Evolutionary conservation across 176 grass and related monocot genomes (phyloP).

Genomic region (Carex pumila): DNA sequence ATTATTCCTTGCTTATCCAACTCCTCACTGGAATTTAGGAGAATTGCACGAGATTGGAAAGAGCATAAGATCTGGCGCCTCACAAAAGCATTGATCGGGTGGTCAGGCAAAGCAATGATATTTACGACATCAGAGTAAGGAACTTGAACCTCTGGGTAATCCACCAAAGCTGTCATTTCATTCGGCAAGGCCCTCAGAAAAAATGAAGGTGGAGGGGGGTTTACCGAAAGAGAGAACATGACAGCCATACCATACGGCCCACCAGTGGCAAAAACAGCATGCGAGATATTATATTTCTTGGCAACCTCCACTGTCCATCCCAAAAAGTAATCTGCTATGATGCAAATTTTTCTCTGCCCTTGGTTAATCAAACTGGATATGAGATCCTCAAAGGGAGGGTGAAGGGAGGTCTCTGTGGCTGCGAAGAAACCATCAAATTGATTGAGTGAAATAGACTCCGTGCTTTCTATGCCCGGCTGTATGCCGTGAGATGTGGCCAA

Average conservation of each 20-base stretch:
- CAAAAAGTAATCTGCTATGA: conserved; percentile 37
- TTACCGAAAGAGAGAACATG: conserved; percentile 10
- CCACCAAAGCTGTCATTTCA: conserved; percentile 16
- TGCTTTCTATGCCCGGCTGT: conserved; percentile 10
- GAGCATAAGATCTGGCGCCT: neutral
- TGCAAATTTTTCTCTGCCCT: conserved; percentile 25
- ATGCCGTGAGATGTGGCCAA: conserved; percentile 13
- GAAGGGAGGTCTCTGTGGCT: conserved; percentile 25
- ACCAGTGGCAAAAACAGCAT: conserved; percentile 26
- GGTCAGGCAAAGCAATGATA: neutral
- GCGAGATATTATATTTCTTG: conserved; percentile 17
- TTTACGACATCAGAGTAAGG: neutral
- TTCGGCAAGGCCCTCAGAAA: neutral
- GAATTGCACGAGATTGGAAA: conserved; percentile 11
- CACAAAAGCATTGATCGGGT: neutral
- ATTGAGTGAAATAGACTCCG: neutral
- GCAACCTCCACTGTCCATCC: conserved; percentile 34
- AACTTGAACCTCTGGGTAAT: conserved; percentile 28
- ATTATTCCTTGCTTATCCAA: conserved; percentile 26
- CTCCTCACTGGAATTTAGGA: conserved; percentile 35
- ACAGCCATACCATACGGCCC: conserved; percentile 31
- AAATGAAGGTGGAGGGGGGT: conserved; percentile 11
- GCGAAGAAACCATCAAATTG: neutral
- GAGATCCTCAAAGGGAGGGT: conserved; percentile 28
- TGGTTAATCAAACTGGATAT: conserved; percentile 9